Evolutionary conservation across 257 asterid species (phyloP), one percentile per base, ranked within the genome.

Genomic region (Solanum clarkiae): DNA sequence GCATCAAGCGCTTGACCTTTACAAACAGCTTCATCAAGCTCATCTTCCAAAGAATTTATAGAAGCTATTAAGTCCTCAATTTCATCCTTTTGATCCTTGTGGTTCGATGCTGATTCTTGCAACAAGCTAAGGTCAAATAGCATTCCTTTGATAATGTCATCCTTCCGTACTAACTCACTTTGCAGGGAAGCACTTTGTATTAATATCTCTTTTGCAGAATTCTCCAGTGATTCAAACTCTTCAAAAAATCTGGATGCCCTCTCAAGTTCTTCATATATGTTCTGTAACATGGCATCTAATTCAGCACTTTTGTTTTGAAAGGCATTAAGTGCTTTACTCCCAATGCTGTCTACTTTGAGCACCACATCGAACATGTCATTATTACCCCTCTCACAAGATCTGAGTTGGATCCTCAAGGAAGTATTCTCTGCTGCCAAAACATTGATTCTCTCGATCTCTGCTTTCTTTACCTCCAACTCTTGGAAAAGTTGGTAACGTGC

Each of bases 101-200:
- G 89, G 80, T 86, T 93, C 14, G 98, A 97, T 44, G 98, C 91
- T 68, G 98, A 93, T 91, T 97, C 98, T 89, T 97, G 99, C 71
- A 97, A 93, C 95, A 93, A 86, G 85, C 94, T 92, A 89, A 97
- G 88, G 89, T 97, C 99, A 90, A 97, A 97, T 47, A 91, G 87
- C 68, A 94, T 81, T 57, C 99, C 99, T 56, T 92, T 92, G 86
- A 95, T 91, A 86, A 97, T 87, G 74, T 93, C 96, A 89, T 95
- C 99, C 89, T 95, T 97, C 91, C 99, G 92, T 13, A 81, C 87
- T 87, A 93, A 83, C 89, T 97, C 97, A 85, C 84, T 82, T 83
- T 88, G 89, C 82, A 93, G 86, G 84, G 92, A 82, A 55, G 11
- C 57, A 77, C 87, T 85, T 86, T 92, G 91, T 51, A 94, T 91